Base-by-base conservation (phyloP, 1,284 basidiomycete species). In the Irpex sp. region DNA sequence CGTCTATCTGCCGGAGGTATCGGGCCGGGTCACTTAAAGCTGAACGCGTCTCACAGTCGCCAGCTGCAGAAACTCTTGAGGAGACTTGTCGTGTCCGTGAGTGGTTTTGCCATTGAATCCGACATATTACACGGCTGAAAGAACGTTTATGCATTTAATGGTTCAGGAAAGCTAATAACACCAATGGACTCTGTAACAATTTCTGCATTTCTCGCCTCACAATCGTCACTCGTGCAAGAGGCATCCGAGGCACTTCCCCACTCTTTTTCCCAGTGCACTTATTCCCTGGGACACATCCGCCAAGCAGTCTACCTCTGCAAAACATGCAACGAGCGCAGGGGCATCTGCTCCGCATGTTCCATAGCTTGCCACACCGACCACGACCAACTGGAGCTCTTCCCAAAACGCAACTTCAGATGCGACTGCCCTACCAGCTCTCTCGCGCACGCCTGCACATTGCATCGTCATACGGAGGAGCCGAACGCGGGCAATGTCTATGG, bases 321-420 rank as follows among this genome's bases (percentile, higher is more conserved):
- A 5, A 88, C 89, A 0, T 93, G 91, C 72, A 79, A 81, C 35
- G 80, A 80, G 60, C 78, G 75, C 0, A 75, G 78, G 15, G 84
- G 83, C 5, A 78, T 93, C 61, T 93, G 91, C 68, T 83, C 87
- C 13, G 88, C 91, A n/a, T 93, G 91, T 74, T 90, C 89, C 17
- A 82, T 93, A 59, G 88, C 90, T 17, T 93, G 91, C 69, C 91
- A 93, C 71, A 88, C 88, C 15, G 80, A 91, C 71, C 89, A 92
- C 74, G 88, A 92, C 69, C 91, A 93, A 72, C 74, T 93, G 58
- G 92, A 93, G 72, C 80, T 93, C 76, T 93, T 93, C 74, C 90
- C 90, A 1, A 93, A 93, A 72, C 83, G 91, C 63, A 76, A 81
- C 63, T 93, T 93, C 71, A 84, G 86, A 33, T 93, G 91, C 70